These are phyloP conservation scores for Dactylis glomerata DNA, from an alignment of 176 grass and related monocot species.

Conservation along the genomic window DNA sequence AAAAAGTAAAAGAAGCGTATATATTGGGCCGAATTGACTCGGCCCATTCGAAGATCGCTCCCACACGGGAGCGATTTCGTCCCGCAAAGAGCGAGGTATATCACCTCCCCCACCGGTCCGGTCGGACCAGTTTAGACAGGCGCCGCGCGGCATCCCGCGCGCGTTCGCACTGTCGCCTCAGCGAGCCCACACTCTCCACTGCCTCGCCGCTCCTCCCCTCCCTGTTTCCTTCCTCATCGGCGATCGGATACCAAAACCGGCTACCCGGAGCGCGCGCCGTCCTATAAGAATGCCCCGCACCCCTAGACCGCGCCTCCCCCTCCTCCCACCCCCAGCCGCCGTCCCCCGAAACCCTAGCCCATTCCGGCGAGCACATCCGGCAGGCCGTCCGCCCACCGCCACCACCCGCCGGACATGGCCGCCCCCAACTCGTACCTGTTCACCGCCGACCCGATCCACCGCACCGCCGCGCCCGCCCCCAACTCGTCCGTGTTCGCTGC, in stretches of 20 bases:
- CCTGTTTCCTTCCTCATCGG: not conserved
- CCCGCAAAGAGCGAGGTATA: no score
- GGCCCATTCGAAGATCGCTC: no score
- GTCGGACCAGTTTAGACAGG: no score
- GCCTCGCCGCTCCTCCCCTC: not conserved
- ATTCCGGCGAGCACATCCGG: not conserved
- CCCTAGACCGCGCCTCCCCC: not conserved
- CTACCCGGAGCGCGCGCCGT: not conserved
- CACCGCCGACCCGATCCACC: not conserved
- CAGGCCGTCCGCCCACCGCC: not conserved
- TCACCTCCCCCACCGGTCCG: no score
- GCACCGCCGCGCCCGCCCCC: not conserved
- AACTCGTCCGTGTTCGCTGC: not conserved
- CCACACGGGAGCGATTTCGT: no score
- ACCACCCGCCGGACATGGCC: not conserved
- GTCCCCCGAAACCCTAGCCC: conserved; percentile 31
- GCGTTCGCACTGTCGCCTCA: not conserved
- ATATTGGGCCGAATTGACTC: no score
- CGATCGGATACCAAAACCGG: conserved; percentile 8
- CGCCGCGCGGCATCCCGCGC: not conserved
- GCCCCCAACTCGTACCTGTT: not conserved
- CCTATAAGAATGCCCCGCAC: not conserved
- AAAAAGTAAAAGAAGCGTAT: no score
- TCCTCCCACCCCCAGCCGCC: not conserved
- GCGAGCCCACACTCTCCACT: no score